Conservation (phyloP, 2,329 filamentous ascomycete genomes). For the Pseudocercospora musae region DNA sequence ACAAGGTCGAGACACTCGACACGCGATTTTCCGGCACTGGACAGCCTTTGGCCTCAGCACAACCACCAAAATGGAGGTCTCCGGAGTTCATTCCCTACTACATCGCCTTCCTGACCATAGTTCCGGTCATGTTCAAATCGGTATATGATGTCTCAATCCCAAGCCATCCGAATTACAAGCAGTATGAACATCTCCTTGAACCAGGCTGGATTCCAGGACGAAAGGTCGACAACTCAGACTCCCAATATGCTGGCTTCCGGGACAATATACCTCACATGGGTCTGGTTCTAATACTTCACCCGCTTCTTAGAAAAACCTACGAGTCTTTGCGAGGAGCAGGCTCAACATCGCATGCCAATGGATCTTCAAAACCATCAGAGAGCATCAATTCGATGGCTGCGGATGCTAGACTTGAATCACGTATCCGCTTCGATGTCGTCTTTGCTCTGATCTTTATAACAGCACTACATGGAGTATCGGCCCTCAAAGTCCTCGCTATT, state of each 20-base stretch:
- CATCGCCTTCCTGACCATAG: slow-evolving; percentile 64
- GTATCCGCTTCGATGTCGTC: slow-evolving; percentile 74
- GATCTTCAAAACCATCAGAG: neutral
- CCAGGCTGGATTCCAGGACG: slow-evolving; percentile 90
- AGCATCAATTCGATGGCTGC: slow-evolving; percentile 44
- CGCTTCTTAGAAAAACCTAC: slow-evolving; percentile 70
- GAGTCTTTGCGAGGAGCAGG: slow-evolving; percentile 45
- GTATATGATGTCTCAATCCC: slow-evolving; percentile 80
- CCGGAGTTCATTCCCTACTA: slow-evolving; percentile 84
- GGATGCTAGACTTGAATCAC: slow-evolving; percentile 57
- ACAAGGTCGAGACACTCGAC: slow-evolving; percentile 66
- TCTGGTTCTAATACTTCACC: slow-evolving; percentile 72
- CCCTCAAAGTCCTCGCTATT: slow-evolving; percentile 76
- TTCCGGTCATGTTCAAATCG: slow-evolving; percentile 82
- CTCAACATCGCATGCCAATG: neutral
- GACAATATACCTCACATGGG: slow-evolving; percentile 79
- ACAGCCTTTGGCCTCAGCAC: slow-evolving; percentile 39
- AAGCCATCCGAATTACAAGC: slow-evolving; percentile 78
- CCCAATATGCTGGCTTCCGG: slow-evolving; percentile 82
- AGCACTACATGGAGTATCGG: slow-evolving; percentile 80
- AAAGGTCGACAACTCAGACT: slow-evolving; percentile 87
- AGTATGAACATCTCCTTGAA: slow-evolving; percentile 67
- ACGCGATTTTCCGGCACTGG: slow-evolving; percentile 66
- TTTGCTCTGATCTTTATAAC: slow-evolving; percentile 79
- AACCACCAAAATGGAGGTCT: slow-evolving; percentile 73